Base-by-base conservation (phyloP, 495 filamentous ascomycete species). In the Xylaria acuta region DNA sequence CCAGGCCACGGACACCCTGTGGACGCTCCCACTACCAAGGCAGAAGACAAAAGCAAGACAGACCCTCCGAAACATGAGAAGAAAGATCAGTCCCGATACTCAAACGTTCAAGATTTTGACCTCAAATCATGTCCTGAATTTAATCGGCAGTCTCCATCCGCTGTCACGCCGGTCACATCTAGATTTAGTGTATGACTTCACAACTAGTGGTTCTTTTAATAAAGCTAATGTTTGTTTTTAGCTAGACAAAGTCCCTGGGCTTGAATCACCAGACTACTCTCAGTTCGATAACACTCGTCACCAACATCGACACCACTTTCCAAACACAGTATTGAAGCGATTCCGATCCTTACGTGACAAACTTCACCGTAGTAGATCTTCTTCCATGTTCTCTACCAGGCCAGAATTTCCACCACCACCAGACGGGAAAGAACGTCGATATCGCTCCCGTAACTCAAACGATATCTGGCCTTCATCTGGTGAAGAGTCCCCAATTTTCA, bases 271-370 rank as follows among this genome's bases (percentile, higher is more conserved):
- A 34, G 73, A 51, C 47, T 74, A 56, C 67, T 72, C 69, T n/a
- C 14, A 74, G 20, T 70, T 75, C 22, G 49, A 72, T 32, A 74
- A 64, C 64, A 67, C 27, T 58, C 71, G 67, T 3, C 67, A 74
- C 47, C 71, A 65, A 20, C 66, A 72, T 71, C 73, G 71, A 64
- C 65, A 74, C 36, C 70, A 47, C 58, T 34, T 78, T 20, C 74
- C 72, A 11, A 74, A 78, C 20, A 76, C 76, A 22, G 75, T 81
- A 16, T 80, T 78, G 40, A 83, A 64, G 59, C 80, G 74, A 49
- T 77, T 82, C 53, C 76, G 70, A 38, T 82, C 76, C 18, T 76
- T 79, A 34, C 62, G 73, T 16, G 47, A 59, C 53, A 77, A 58
- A 25, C 53, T 78, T 70, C 51, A 45, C 30, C 71, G 67, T 36